A percentile compares a stretch with the other conserved stretches of the same genome.
These are phyloP conservation scores for Coleophoma crateriformis DNA, from an alignment of 2,329 filamentous ascomycete species.

Conservation along the genomic window DNA sequence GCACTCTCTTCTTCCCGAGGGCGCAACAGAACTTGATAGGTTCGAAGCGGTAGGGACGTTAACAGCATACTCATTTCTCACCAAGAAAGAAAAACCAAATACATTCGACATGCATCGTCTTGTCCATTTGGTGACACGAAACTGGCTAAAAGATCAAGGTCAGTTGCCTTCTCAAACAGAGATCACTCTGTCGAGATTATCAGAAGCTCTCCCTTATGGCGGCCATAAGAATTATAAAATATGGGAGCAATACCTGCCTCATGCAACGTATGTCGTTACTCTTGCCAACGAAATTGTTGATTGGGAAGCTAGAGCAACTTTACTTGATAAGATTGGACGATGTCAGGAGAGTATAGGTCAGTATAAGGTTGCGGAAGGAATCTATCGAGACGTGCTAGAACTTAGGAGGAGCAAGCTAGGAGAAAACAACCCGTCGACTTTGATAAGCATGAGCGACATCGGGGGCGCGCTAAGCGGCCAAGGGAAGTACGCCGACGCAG, in stretches of 20 bases:
- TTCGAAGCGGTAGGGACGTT: constrained; percentile 2
- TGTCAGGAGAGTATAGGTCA: not conserved
- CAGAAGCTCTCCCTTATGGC: too few species aligned
- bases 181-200: too few species aligned
- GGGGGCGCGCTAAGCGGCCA: not conserved
- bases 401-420: not conserved
- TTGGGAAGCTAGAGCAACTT: too few species aligned
- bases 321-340: too few species aligned
- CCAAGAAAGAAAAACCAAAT: not conserved
- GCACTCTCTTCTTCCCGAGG: not conserved
- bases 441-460: constrained; percentile 4
- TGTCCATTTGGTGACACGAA: constrained; percentile 1
- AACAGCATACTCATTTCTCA: constrained; percentile 4
- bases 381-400: not conserved
- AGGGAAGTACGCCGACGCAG: too few species aligned
- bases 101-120: constrained; percentile 1
- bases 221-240: too few species aligned
- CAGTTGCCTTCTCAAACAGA: not conserved
- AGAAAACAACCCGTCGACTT: not conserved
- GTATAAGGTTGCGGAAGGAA: not conserved
- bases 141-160: not conserved
- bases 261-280: too few species aligned
- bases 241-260: too few species aligned
- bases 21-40: not conserved
- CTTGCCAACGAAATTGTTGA: too few species aligned